Percentiles rank a stretch among this genome's conserved stretches.
These are phyloP conservation scores for Penicillium riverlandense DNA, from an alignment of 495 filamentous ascomycete species.

Conservation along the genomic window DNA sequence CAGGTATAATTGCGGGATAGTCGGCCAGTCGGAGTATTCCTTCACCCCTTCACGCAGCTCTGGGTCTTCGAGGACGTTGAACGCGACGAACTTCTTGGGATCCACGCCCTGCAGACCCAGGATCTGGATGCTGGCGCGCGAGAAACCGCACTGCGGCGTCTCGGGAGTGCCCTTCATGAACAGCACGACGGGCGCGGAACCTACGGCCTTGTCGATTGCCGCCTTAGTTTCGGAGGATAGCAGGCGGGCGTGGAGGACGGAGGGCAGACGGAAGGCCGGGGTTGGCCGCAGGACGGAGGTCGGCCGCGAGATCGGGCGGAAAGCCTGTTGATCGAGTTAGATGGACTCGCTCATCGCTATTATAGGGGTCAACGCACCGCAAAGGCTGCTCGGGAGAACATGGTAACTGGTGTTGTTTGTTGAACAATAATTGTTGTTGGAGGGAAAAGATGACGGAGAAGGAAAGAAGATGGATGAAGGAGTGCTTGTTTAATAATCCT, in stretches of 20 bases:
- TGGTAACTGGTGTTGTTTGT: slow-evolving; percentile 4
- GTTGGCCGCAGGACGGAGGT: slow-evolving; percentile 13
- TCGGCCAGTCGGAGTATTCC: slow-evolving; percentile 98
- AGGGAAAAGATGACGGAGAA: background rate
- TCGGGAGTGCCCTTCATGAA: slow-evolving; percentile 99
- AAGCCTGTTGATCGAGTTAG: slow-evolving; percentile 16
- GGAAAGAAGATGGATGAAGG: background rate
- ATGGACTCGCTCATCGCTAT: background rate
- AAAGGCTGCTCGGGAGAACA: slow-evolving; percentile 32
- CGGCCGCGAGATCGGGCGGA: slow-evolving; percentile 30
- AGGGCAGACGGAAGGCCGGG: slow-evolving; percentile 23
- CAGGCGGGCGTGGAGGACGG: slow-evolving; percentile 45
- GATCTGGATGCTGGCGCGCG: slow-evolving; percentile 89
- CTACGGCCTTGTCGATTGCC: slow-evolving; percentile 83
- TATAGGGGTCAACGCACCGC: slow-evolving; percentile 18
- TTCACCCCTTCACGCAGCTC: slow-evolving; percentile 90
- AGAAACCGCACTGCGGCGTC: slow-evolving; percentile 97
- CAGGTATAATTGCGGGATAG: slow-evolving; percentile 93
- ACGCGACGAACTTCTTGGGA: slow-evolving; percentile 91
- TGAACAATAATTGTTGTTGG: background rate
- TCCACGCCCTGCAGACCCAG: slow-evolving; percentile 91
- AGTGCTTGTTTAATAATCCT: no score
- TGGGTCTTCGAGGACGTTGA: slow-evolving; percentile 89
- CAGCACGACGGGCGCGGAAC: slow-evolving; percentile 80
- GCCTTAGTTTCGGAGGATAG: slow-evolving; percentile 68